Percentiles rank a stretch among this genome's conserved stretches.
phyloP scores from a whole-genome alignment of 1,139 yeast species.

The Suzukiozyma palmioleophila region DNA sequence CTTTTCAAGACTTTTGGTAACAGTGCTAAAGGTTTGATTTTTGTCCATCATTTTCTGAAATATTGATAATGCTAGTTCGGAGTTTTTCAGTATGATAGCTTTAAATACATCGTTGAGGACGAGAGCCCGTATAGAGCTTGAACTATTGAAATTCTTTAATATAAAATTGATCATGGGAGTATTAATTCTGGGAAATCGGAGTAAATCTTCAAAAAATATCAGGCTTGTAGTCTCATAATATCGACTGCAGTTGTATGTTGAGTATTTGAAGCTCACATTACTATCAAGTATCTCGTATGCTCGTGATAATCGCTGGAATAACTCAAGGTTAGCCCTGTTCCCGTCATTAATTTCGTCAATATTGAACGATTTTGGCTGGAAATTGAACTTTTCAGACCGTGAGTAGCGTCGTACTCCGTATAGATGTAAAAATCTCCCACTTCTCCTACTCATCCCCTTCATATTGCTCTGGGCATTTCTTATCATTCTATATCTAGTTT shows the following conservation, averaged over 20 bases:
- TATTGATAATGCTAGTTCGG: conserved; percentile 6
- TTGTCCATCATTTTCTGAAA: conserved; percentile 2
- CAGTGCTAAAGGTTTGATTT: background rate
- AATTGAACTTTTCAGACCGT: background rate
- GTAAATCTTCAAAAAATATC: conserved; percentile 17
- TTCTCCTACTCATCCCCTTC: background rate
- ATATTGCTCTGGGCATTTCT: conserved; percentile 1
- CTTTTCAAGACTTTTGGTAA: background rate
- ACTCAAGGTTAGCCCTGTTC: background rate
- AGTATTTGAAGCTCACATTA: conserved; percentile 11
- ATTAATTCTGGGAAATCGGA: conserved; percentile 16
- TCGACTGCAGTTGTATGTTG: conserved; percentile 14
- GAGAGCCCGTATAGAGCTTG: conserved; percentile 18
- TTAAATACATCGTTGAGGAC: conserved; percentile 16
- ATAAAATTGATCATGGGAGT: conserved; percentile 15
- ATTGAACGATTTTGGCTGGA: background rate
- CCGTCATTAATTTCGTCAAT: background rate
- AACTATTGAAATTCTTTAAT: conserved; percentile 11
- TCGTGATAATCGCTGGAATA: conserved; percentile 13
- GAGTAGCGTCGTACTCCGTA: conserved; percentile 1
- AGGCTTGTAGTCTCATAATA: conserved; percentile 10
- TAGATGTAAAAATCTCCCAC: background rate
- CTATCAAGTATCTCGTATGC: conserved; percentile 13
- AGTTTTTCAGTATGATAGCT: conserved; percentile 10
- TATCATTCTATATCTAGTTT: background rate